Conservation (phyloP, 1,284 basidiomycete genomes). For the Farysia itapuensis region DNA sequence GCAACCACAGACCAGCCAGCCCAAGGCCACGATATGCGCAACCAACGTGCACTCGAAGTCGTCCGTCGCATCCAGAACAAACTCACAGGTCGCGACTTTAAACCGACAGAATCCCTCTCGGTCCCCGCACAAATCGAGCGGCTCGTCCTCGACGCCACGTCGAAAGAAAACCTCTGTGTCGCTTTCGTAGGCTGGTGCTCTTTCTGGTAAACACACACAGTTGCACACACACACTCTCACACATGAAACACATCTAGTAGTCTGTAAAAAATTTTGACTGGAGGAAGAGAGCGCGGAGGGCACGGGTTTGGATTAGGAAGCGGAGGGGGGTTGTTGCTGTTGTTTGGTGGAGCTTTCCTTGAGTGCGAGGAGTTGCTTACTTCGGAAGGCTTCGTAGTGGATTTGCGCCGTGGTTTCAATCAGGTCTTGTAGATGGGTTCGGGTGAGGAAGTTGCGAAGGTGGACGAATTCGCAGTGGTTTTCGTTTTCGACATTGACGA, state of each 20-base stretch:
- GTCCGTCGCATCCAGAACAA: conserved; percentile 58
- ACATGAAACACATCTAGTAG: too few relatives aligned
- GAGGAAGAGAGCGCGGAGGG: too few relatives aligned
- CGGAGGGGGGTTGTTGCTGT: conserved; percentile 30
- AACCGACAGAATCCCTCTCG: conserved; percentile 39
- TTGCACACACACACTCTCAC: too few relatives aligned
- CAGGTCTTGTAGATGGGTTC: conserved; percentile 92
- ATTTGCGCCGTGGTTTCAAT: conserved; percentile 98
- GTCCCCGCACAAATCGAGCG: conserved; percentile 53
- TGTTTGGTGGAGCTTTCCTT: conserved; percentile 69
- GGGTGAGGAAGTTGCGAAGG: conserved; percentile 91
- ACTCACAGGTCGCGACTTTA: conserved; percentile 53
- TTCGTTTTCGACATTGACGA: conserved; percentile 90
- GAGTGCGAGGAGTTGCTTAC: conserved; percentile 89
- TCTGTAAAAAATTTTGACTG: too few relatives aligned
- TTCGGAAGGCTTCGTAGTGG: conserved; percentile 99
- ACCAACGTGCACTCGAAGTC: conserved; percentile 55
- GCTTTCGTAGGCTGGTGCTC: conserved; percentile 57
- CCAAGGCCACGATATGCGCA: conserved; percentile 35
- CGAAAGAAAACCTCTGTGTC: conserved; percentile 53
- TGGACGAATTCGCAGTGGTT: conserved; percentile 97
- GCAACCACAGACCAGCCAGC: not conserved
- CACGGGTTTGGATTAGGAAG: too few relatives aligned
- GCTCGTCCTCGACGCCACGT: conserved; percentile 54
- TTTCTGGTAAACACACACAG: conserved; percentile 41